A percentile compares a stretch with the other conserved stretches of the same genome.
Evolutionary conservation across 352 stramenopile genomes (phyloP).

Genomic region (Globisporangium acanthophoron): DNA sequence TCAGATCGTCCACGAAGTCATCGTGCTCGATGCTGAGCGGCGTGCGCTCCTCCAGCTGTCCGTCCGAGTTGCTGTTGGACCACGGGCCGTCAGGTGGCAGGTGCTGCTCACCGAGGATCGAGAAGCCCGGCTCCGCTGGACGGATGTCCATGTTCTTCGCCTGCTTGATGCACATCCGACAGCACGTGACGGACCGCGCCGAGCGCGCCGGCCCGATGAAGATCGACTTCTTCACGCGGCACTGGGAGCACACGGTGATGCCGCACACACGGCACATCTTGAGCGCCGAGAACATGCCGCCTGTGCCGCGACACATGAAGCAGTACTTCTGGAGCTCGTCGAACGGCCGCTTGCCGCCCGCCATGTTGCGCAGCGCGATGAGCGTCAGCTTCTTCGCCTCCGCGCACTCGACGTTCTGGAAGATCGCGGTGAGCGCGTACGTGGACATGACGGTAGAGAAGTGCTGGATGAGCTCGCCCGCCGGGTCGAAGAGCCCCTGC

Average conservation of each 20-base stretch:
- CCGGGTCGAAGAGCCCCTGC: slow-evolving; percentile 35
- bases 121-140: slow-evolving; percentile 20
- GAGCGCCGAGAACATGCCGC: slow-evolving; percentile 7
- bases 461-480: slow-evolving; percentile 25
- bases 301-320: slow-evolving; percentile 15
- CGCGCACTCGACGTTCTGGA: slow-evolving; percentile 32
- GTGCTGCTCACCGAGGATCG: slow-evolving; percentile 15
- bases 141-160: slow-evolving; percentile 21
- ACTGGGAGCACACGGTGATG: slow-evolving; percentile 15
- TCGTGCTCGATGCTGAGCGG: slow-evolving; percentile 3
- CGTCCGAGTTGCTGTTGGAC: slow-evolving; percentile 3
- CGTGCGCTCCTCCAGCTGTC: not conserved
- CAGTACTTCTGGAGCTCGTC: slow-evolving; percentile 10
- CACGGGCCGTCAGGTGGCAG: slow-evolving; percentile 1
- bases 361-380: slow-evolving; percentile 16
- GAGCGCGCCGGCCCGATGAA: slow-evolving; percentile 15
- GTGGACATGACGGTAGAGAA: slow-evolving; percentile 19
- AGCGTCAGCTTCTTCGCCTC: slow-evolving; percentile 56
- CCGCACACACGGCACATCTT: slow-evolving; percentile 20
- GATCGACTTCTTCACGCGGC: slow-evolving; percentile 21
- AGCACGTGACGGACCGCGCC: slow-evolving; percentile 1
- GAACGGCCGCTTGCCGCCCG: slow-evolving; percentile 7
- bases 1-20: not conserved
- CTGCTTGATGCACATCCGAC: slow-evolving; percentile 3
- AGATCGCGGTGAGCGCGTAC: slow-evolving; percentile 12